Base-by-base conservation (phyloP, 1,139 yeast species). In the Diutina mesorugosa region DNA sequence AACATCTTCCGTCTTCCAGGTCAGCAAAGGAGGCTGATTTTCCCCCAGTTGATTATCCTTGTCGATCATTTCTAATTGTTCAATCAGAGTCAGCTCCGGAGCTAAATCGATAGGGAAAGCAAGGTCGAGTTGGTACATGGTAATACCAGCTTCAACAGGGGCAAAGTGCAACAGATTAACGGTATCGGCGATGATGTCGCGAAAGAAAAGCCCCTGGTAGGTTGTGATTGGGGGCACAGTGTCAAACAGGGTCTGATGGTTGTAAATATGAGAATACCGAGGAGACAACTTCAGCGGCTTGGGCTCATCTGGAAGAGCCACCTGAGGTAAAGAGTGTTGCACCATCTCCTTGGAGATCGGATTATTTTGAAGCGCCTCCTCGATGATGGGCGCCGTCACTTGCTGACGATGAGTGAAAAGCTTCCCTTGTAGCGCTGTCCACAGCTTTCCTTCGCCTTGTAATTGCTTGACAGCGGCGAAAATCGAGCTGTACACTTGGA, bases 1-100 rank as follows among this genome's bases (percentile, higher is more conserved):
- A 55, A 90, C 78, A 67, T 91, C 97, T 69, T 95, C 99, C 58
- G 90, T 81, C 67, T 93, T 93, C 89, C 90, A 90, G 0, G 97
- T 90, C 0, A 87, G 78, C 51, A 72, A 72, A 16, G 74, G 73
- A 1, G 84, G 83, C 18, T 41, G 61, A 59, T 75, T 75, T 58
- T 70, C 78, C 1, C 80, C 79, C 1, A 67, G 58, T n/a, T 61
- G 61, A 59, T 77, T 72, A 58, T 68, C 83, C 62, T 64, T 66
- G 61, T 71, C 65, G 45, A 76, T 73, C 59, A 67, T 60, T 3
- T 65, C 60, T 56, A 93, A 73, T 61, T 84, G 84, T 62, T 91
- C 97, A 59, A 90, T 78, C 1, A 96, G 81, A 3, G 88, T 80
- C 52, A 96, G 96, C 2, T 95, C 89, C 50, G 89, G 86, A 4